Evolutionary conservation across 495 filamentous ascomycete species (phyloP), one percentile per base, ranked within the genome.

Genomic region (Melanomma pulvis-pyrius): DNA sequence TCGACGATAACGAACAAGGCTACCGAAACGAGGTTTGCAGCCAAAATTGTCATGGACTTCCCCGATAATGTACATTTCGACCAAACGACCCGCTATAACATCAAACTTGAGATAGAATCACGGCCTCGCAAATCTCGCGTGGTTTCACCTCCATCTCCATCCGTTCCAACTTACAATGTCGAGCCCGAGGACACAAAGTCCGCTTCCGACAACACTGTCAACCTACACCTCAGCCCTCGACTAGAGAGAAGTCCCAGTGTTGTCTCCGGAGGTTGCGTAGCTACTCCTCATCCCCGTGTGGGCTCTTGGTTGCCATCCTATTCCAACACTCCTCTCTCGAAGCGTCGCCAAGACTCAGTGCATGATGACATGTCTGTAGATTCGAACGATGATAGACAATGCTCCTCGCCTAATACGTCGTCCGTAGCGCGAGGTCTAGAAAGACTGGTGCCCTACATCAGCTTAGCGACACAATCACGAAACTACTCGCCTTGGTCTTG

Each of bases 21-120:
- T 32, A 24, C 49, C 19, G 46, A 46, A 36, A 69, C 60, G n/a
- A 64, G 12, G 13, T 61, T 62, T 5, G 46, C 48, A 8, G 64
- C 64, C 0, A 56, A n/a, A 2, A 54, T 55, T 17, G 29, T 34
- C 1, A 44, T n/a, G 29, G 15, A 13, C 1, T 70, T 65, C 50
- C 67, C 67, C 2, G 49, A 19, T 4, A 41, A 41, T 25, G 67
- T 70, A 21, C 67, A 61, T 11, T 65, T 65, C 47, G 61, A 70
- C 22, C 67, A 48, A 26, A 64, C 24, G 2, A 59, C 61, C 19
- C 61, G 67, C 13, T 70, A 65, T 44, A 55, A 19, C 22, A 50
- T 70, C 25, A 63, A 54, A 46, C 39, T 70, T 5, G 39, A 61
- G 13, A 30, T 70, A 46, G 32, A 28, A 17, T 4, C 62, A 28